Conservation (phyloP, 2,329 filamentous ascomycete genomes). For the Sordariomycetes sp. region DNA sequence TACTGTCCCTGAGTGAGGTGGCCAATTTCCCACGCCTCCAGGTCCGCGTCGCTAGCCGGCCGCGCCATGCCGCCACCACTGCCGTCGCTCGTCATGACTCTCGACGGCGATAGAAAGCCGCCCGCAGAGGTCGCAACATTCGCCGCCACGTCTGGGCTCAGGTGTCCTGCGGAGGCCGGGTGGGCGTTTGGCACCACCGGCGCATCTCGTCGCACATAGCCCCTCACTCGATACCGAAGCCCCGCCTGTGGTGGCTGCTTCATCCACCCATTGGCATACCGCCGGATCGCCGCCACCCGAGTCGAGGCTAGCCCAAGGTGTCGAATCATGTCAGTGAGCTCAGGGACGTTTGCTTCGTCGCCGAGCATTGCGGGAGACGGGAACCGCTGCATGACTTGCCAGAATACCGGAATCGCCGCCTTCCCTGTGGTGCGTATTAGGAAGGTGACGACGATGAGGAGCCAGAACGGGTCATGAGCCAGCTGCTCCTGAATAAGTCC, state of each 20-base stretch:
- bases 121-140: constrained; percentile 1
- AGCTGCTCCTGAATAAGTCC: constrained; percentile 78
- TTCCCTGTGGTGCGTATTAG: constrained; percentile 69
- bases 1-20: constrained; percentile 76
- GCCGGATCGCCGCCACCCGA: constrained; percentile 54
- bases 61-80: neutral
- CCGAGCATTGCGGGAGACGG: constrained; percentile 53
- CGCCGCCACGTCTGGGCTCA: neutral
- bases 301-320: constrained; percentile 59
- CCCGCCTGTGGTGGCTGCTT: constrained; percentile 44
- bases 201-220: constrained; percentile 27
- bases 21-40: constrained; percentile 65
- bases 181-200: constrained; percentile 8
- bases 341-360: constrained; percentile 27
- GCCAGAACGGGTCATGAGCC: constrained; percentile 59
- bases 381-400: constrained; percentile 51
- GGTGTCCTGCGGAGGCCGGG: neutral
- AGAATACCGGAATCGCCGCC: constrained; percentile 64
- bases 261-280: constrained; percentile 58
- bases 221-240: constrained; percentile 37
- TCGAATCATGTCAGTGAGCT: constrained; percentile 49
- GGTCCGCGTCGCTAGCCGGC: constrained; percentile 6
- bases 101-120: neutral
- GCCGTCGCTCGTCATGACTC: neutral
- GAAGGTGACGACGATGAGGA: constrained; percentile 73